Conservation (phyloP, 1,284 basidiomycete genomes). For the Naganishia albida region DNA sequence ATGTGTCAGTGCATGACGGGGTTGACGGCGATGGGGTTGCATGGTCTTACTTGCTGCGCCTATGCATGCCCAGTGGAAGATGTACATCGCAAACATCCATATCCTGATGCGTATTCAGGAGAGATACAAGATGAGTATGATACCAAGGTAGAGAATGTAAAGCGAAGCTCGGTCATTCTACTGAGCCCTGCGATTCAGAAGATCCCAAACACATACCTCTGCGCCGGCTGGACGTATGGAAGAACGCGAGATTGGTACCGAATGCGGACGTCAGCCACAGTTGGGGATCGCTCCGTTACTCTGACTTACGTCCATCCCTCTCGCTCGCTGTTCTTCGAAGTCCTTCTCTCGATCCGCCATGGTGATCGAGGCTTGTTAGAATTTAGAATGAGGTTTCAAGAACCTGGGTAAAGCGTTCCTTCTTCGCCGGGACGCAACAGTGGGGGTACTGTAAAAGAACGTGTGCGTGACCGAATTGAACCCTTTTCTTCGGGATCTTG, state of each 20-base stretch:
- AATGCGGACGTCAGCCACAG: not conserved
- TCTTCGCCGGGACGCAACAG: too few species aligned
- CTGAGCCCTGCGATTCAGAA: not conserved
- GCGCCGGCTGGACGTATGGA: not conserved
- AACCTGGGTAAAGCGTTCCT: too few species aligned
- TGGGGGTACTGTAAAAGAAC: too few species aligned
- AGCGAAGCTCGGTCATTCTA: not conserved
- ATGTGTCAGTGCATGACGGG: not conserved
- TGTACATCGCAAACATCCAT: conserved; percentile 4
- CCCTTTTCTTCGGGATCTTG: too few species aligned
- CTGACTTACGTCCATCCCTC: conserved; percentile 4
- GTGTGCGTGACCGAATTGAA: too few species aligned
- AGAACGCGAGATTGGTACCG: not conserved
- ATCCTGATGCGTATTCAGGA: not conserved
- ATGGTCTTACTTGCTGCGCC: conserved; percentile 7
- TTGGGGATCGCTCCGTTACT: not conserved
- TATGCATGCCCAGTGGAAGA: conserved; percentile 16
- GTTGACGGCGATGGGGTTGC: not conserved
- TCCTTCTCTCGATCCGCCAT: not conserved
- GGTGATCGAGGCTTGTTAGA: not conserved
- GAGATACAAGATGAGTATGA: too few species aligned
- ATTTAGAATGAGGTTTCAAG: too few species aligned
- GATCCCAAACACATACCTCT: not conserved
- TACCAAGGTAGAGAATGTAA: not conserved
- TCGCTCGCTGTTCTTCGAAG: not conserved